Conservation (phyloP, 805 yeast genomes). For the baker's yeast (Saccharomyces cerevisiae) region DNA sequence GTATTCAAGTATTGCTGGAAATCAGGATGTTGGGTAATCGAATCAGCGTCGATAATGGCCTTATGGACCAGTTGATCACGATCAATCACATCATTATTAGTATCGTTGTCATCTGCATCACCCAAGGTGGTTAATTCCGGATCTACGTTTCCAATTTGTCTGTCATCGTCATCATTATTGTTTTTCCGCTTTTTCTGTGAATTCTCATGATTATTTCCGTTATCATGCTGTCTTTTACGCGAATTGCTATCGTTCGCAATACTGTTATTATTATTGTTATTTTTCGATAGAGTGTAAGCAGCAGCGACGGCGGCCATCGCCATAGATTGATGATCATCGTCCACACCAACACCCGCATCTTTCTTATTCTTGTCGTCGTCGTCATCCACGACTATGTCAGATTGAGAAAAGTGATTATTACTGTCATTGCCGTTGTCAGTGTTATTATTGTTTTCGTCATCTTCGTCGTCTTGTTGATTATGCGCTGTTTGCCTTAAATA, state of each 20-base stretch:
- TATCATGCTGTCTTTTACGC: constrained; percentile 11
- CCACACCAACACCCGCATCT: background rate
- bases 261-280: background rate
- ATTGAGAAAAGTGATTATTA: constrained; percentile 1
- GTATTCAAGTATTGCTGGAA: constrained; percentile 31
- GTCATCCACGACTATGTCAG: background rate
- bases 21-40: constrained; percentile 42
- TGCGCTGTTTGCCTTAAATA: constrained; percentile 6
- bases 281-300: constrained; percentile 12
- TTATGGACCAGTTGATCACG: constrained; percentile 63
- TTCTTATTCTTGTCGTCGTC: background rate
- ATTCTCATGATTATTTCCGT: constrained; percentile 1
- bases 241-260: background rate
- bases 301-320: constrained; percentile 21
- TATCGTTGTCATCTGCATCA: constrained; percentile 32
- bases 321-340: constrained; percentile 13
- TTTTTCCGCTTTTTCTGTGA: constrained; percentile 14
- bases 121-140: constrained; percentile 50
- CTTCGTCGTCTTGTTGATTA: background rate
- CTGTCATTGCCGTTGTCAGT: background rate
- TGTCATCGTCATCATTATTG: constrained; percentile 12
- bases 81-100: constrained; percentile 33
- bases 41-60: constrained; percentile 61
- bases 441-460: background rate
- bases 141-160: constrained; percentile 40